Evolutionary conservation across 2,329 filamentous ascomycete species (phyloP).

Genomic region (Leptographium radiaticola): DNA sequence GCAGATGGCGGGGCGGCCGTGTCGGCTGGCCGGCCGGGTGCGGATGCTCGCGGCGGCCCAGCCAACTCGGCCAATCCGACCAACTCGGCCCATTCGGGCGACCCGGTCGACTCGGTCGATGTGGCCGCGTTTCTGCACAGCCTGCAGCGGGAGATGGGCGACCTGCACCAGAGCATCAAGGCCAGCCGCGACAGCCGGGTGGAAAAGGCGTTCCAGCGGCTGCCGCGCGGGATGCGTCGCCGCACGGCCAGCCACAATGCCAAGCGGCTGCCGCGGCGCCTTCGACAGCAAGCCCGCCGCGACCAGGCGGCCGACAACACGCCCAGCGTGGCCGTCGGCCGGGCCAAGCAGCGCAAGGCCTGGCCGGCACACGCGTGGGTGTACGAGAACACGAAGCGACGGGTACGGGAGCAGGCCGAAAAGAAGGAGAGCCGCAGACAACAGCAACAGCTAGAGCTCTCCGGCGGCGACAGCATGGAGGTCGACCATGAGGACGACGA

Average conservation of each 20-base stretch:
- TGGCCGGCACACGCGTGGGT: constrained; percentile 10
- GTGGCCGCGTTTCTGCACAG: constrained; percentile 73
- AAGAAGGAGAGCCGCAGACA: neutral
- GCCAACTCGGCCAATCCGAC: too few relatives aligned
- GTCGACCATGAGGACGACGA: constrained; percentile 19
- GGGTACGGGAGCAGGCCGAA: constrained; percentile 12
- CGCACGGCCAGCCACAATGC: constrained; percentile 92
- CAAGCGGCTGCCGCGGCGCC: constrained; percentile 69
- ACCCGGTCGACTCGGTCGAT: constrained; percentile 65
- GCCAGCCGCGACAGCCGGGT: constrained; percentile 46
- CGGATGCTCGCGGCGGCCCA: too few relatives aligned
- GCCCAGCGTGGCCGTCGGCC: constrained; percentile 55
- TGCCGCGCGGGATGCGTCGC: constrained; percentile 71
- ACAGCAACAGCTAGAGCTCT: neutral
- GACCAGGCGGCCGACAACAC: constrained; percentile 89
- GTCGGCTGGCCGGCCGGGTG: too few relatives aligned
- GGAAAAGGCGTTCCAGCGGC: constrained; percentile 60
- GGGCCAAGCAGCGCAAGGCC: constrained; percentile 40
- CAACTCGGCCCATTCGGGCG: neutral
- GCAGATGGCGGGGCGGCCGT: neutral
- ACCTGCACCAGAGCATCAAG: constrained; percentile 74
- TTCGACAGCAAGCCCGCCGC: constrained; percentile 53
- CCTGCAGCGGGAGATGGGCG: constrained; percentile 78
- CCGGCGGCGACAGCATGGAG: neutral
- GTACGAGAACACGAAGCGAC: constrained; percentile 17